phyloP scores from a whole-genome alignment of 1,284 basidiomycete genomes.

The Gomphus bonarii region DNA sequence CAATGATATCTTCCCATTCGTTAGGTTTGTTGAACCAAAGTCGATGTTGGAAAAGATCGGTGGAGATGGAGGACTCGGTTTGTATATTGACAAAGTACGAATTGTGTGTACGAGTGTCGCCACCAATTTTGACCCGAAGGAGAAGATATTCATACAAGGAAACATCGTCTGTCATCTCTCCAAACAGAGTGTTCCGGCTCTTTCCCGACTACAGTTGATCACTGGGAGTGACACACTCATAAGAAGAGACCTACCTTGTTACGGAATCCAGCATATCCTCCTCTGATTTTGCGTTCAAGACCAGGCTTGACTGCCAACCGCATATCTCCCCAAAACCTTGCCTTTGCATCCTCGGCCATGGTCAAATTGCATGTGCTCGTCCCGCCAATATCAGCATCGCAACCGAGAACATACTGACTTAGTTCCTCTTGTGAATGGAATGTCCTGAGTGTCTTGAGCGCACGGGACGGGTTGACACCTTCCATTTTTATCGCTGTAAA shows the following conservation, averaged over 20 bases:
- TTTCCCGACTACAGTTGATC: slow-evolving; percentile 10
- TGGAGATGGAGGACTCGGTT: slow-evolving; percentile 62
- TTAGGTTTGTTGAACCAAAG: slow-evolving; percentile 65
- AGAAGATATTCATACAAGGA: slow-evolving; percentile 71
- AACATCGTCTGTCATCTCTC: slow-evolving; percentile 72
- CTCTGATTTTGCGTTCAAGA: slow-evolving; percentile 49
- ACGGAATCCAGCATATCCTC: slow-evolving; percentile 79
- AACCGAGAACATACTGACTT: slow-evolving; percentile 59
- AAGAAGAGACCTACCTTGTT: slow-evolving; percentile 43
- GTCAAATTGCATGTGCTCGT: slow-evolving; percentile 64
- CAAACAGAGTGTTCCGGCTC: slow-evolving; percentile 56
- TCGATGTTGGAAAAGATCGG: slow-evolving; percentile 85
- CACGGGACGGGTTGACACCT: slow-evolving; percentile 51
- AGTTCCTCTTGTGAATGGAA: slow-evolving; percentile 53
- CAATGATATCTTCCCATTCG: slow-evolving; percentile 82
- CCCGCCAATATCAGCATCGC: slow-evolving; percentile 81
- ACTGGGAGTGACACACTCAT: background rate
- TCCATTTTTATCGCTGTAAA: slow-evolving; percentile 58
- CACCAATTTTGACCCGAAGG: slow-evolving; percentile 62
- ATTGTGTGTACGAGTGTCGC: slow-evolving; percentile 58
- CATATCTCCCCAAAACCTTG: slow-evolving; percentile 70
- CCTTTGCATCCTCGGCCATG: slow-evolving; percentile 48
- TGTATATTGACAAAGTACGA: slow-evolving; percentile 87
- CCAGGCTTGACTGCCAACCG: slow-evolving; percentile 50
- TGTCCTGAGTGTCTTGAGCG: slow-evolving; percentile 50